phyloP scores from a whole-genome alignment of 2,329 filamentous ascomycete species.

The Aspergillus pseudoterreus region DNA sequence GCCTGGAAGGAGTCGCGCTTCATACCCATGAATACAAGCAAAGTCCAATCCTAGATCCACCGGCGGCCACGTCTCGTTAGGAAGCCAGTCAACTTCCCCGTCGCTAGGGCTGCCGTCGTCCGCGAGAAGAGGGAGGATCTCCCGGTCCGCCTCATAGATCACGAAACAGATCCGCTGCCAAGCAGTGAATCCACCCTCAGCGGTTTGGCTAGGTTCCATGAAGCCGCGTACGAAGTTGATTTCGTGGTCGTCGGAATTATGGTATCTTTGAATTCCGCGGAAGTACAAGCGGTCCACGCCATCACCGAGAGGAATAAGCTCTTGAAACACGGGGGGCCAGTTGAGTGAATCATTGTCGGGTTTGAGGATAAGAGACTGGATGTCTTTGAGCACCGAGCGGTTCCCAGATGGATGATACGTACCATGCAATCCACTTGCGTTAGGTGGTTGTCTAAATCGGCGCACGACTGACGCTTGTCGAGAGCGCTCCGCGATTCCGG shows the following conservation, averaged over 20 bases:
- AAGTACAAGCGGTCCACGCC: constrained; percentile 19
- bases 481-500: constrained; percentile 20
- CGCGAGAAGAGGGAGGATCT: constrained; percentile 12
- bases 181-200: constrained; percentile 28
- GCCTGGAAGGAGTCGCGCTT: constrained; percentile 47
- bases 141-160: constrained; percentile 24
- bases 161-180: constrained; percentile 38
- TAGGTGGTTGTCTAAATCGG: constrained; percentile 25
- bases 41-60: constrained; percentile 19
- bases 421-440: constrained; percentile 23
- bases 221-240: constrained; percentile 31
- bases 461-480: constrained; percentile 33
- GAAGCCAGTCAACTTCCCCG: neutral
- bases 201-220: constrained; percentile 24
- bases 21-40: constrained; percentile 43
- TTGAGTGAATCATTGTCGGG: constrained; percentile 11
- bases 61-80: constrained; percentile 15
- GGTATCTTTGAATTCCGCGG: constrained; percentile 19
- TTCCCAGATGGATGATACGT: constrained; percentile 3
- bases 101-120: constrained; percentile 12
- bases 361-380: constrained; percentile 23
- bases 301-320: constrained; percentile 14
- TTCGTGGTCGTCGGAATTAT: constrained; percentile 6
- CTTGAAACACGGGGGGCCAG: constrained; percentile 27
- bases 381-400: neutral